phyloP scores from a whole-genome alignment of 345 rosid genomes.

The Eucalyptus leucophloia region DNA sequence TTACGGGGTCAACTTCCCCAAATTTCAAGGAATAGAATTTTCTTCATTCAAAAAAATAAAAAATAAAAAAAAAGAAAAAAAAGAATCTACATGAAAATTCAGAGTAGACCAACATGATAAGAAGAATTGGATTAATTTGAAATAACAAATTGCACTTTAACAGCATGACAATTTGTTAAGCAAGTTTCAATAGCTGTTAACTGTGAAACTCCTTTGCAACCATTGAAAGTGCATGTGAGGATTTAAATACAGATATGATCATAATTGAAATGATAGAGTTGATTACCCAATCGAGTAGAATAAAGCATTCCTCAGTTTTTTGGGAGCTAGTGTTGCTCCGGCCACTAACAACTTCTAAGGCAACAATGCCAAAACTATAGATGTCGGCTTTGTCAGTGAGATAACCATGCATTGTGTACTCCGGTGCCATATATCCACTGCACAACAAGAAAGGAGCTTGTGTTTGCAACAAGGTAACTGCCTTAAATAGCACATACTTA shows the following conservation, averaged over 20 bases:
- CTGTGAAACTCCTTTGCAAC: background rate
- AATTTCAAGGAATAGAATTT: background rate
- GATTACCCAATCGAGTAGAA: slow-evolving; percentile 24
- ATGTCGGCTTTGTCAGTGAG: slow-evolving; percentile 21
- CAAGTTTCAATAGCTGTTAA: background rate
- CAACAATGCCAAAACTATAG: slow-evolving; percentile 24
- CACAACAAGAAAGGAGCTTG: background rate
- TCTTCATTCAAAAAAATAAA: background rate
- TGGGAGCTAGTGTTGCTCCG: background rate
- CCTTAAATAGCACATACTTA: background rate
- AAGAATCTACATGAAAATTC: background rate
- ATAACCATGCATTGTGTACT: slow-evolving; percentile 22
- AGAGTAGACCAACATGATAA: too few relatives aligned
- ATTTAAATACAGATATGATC: background rate
- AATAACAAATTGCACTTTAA: too few relatives aligned
- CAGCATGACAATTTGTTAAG: background rate
- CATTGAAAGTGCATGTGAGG: background rate
- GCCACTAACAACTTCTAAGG: slow-evolving; percentile 17
- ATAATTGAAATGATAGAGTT: background rate
- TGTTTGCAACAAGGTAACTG: background rate
- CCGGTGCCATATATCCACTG: slow-evolving; percentile 32
- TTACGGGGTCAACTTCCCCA: background rate
- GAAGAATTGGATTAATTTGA: too few relatives aligned
- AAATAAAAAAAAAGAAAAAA: too few relatives aligned
- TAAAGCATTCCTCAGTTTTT: background rate